Evolutionary conservation across 352 stramenopile species (phyloP).

Genomic region (Albugo laibachii): DNA sequence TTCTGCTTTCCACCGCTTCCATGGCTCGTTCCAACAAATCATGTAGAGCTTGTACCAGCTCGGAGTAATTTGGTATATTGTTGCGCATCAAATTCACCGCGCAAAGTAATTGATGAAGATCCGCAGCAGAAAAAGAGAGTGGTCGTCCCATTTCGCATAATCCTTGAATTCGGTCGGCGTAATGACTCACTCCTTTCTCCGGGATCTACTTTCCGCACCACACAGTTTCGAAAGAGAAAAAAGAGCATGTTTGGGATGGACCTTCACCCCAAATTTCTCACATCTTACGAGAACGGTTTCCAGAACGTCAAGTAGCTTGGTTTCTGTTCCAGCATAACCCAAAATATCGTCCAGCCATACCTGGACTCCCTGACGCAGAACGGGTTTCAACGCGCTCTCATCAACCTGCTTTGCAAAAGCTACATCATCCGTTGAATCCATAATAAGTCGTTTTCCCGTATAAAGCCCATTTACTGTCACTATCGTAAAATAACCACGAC

Average conservation of each 20-base stretch:
- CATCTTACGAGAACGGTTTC: slow-evolving; percentile 4
- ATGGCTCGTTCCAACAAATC: background rate
- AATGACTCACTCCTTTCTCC: slow-evolving; percentile 1
- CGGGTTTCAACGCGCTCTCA: background rate
- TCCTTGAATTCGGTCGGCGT: slow-evolving; percentile 8
- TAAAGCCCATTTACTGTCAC: slow-evolving; percentile 1
- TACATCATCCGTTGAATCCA: slow-evolving; percentile 6
- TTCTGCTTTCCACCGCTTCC: no score
- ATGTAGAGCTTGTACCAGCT: background rate
- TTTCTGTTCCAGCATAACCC: slow-evolving; percentile 3
- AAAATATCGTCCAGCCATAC: slow-evolving; percentile 16
- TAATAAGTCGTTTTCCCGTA: slow-evolving; percentile 5
- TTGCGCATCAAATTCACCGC: slow-evolving; percentile 9
- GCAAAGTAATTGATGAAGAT: slow-evolving; percentile 9
- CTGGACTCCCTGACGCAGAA: slow-evolving; percentile 4
- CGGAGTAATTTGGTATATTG: slow-evolving; percentile 2
- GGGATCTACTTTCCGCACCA: slow-evolving; percentile 8
- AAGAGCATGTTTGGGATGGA: slow-evolving; percentile 14
- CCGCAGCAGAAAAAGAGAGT: slow-evolving; percentile 2
- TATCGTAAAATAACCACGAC: slow-evolving; percentile 5
- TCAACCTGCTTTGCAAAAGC: slow-evolving; percentile 8
- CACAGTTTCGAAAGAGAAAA: slow-evolving; percentile 6
- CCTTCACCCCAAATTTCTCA: slow-evolving; percentile 12
- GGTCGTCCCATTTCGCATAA: slow-evolving; percentile 9
- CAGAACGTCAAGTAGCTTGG: slow-evolving; percentile 6